Percentiles rank a stretch among this genome's conserved stretches.
Evolutionary conservation across 345 rosid genomes (phyloP).

Genomic region (Aquilaria malaccensis): DNA sequence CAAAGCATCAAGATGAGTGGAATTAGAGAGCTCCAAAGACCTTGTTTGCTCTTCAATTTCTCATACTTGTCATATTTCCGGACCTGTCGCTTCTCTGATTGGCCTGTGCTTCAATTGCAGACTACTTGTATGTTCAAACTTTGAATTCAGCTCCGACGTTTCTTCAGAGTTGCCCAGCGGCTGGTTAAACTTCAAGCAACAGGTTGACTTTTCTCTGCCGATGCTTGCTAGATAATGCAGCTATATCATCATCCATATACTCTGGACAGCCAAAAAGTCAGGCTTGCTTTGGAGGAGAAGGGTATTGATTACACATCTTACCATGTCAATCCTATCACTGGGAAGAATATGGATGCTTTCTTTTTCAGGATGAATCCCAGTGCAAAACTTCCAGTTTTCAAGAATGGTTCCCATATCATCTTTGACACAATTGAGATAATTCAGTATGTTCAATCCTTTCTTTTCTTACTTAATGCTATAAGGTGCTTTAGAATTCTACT

Average conservation of each 20-base stretch:
- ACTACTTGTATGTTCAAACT: too few species aligned
- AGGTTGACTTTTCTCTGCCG: not conserved
- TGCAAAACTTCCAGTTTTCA: constrained; percentile 75
- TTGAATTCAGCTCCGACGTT: too few species aligned
- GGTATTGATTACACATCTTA: constrained; percentile 85
- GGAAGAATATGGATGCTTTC: constrained; percentile 77
- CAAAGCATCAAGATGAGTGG: too few species aligned
- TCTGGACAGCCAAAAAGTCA: constrained; percentile 79
- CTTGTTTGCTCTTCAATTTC: too few species aligned
- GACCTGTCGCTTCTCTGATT: too few species aligned
- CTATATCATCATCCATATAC: constrained; percentile 91
- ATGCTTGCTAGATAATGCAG: constrained; percentile 49
- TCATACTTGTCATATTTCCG: too few species aligned
- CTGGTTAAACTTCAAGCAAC: not conserved
- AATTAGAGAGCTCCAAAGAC: too few species aligned
- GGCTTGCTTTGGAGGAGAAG: constrained; percentile 87
- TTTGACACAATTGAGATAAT: constrained; percentile 72
- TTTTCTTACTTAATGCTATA: not conserved
- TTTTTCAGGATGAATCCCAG: constrained; percentile 68
- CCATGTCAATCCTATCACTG: constrained; percentile 77
- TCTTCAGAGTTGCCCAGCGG: too few species aligned
- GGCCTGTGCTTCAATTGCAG: too few species aligned
- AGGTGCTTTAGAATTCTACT: constrained; percentile 3
- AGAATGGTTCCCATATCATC: constrained; percentile 67
- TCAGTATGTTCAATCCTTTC: constrained; percentile 43